Conservation (phyloP, 2,329 filamentous ascomycete species). For the Sarocladium brachiariae region DNA sequence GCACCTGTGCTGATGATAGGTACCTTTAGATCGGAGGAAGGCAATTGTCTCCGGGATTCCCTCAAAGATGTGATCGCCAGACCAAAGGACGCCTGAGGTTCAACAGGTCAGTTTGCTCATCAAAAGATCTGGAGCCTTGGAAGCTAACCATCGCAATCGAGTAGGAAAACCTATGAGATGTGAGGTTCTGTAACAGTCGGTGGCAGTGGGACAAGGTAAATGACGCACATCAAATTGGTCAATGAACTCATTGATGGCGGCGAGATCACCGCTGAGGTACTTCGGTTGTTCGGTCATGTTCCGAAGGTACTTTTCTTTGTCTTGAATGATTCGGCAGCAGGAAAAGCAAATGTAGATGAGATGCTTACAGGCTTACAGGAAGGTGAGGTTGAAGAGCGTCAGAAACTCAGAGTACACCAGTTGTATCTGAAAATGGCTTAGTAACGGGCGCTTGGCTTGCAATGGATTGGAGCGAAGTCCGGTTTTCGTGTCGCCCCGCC, state of each 20-base stretch:
- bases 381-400: background rate
- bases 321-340: background rate
- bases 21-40: slow-evolving; percentile 75
- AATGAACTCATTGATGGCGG: slow-evolving; percentile 75
- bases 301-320: too few relatives aligned
- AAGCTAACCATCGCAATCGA: slow-evolving; percentile 93
- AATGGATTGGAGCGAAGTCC: slow-evolving; percentile 5
- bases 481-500: too few relatives aligned
- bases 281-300: slow-evolving; percentile 33
- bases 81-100: slow-evolving; percentile 81
- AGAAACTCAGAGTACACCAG: too few relatives aligned
- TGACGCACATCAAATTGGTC: slow-evolving; percentile 81
- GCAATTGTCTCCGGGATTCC: slow-evolving; percentile 80
- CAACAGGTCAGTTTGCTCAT: slow-evolving; percentile 14
- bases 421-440: background rate
- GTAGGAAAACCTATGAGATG: slow-evolving; percentile 67
- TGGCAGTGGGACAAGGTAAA: slow-evolving; percentile 13
- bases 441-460: background rate
- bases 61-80: slow-evolving; percentile 82
- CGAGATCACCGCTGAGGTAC: slow-evolving; percentile 72
- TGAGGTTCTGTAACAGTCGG: background rate
- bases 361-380: background rate
- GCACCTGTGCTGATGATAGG: background rate
- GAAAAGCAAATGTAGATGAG: background rate
- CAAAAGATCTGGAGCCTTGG: too few relatives aligned